Evolutionary conservation across 2,329 filamentous ascomycete genomes (phyloP).

Genomic region (Venturia aucupariae): DNA sequence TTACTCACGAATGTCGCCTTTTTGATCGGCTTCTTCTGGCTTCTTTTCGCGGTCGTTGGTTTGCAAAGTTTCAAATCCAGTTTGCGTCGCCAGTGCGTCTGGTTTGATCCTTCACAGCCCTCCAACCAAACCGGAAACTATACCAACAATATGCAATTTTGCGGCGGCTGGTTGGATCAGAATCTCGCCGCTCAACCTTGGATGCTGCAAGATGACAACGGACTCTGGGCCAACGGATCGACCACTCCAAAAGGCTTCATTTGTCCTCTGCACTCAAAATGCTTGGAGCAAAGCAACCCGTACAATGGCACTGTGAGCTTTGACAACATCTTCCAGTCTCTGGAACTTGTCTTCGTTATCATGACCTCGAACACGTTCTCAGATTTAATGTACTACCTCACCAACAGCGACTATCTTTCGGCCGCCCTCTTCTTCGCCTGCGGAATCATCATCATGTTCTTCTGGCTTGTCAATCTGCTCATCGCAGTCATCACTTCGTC

Average conservation of each 20-base stretch:
- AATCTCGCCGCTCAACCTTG: conserved; percentile 53
- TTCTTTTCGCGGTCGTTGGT: conserved; percentile 91
- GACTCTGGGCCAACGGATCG: conserved; percentile 38
- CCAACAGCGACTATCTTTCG: conserved; percentile 81
- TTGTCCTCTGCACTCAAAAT: conserved; percentile 75
- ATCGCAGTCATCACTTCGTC: conserved; percentile 98
- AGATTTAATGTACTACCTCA: conserved; percentile 88
- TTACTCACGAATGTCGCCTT: conserved; percentile 88
- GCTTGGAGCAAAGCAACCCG: conserved; percentile 69
- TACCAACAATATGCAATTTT: conserved; percentile 58
- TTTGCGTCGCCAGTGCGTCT: conserved; percentile 39
- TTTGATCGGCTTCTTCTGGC: conserved; percentile 93
- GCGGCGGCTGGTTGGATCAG: conserved; percentile 66
- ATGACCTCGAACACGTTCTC: conserved; percentile 98
- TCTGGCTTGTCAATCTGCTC: conserved; percentile 90
- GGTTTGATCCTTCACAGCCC: conserved; percentile 42
- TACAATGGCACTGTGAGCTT: conserved; percentile 84
- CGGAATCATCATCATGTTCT: conserved; percentile 79
- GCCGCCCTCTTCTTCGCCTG: conserved; percentile 67
- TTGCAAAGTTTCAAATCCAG: conserved; percentile 77
- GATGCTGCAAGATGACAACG: conserved; percentile 42
- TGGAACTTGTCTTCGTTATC: conserved; percentile 93
- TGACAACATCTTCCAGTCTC: conserved; percentile 84
- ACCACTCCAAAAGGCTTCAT: conserved; percentile 69
- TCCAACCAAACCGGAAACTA: conserved; percentile 39